Percentiles rank a stretch among this genome's conserved stretches.
phyloP scores from a whole-genome alignment of 2,329 filamentous ascomycete species.

The Blastomyces silverae region DNA sequence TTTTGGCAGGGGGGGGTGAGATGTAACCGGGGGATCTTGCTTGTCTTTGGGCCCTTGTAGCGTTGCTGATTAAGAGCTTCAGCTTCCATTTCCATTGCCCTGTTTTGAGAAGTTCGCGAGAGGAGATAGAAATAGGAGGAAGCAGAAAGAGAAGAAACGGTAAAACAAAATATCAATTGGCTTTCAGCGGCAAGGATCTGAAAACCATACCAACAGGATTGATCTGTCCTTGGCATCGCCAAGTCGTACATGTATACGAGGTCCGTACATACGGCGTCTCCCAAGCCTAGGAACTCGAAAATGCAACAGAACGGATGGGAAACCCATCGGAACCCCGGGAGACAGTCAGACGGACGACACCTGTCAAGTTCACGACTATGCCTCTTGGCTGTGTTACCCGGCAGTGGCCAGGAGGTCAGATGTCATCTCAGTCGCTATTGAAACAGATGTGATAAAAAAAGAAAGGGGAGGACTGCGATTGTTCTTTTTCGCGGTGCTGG shows the following conservation, averaged over 20 bases:
- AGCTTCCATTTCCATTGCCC: background rate
- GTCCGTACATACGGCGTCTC: background rate
- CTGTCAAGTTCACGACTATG: background rate
- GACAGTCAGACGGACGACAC: background rate
- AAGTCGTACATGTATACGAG: background rate
- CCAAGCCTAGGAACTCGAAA: background rate
- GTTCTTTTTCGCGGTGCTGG: background rate
- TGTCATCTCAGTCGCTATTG: background rate
- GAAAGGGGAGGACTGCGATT: background rate
- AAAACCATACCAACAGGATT: background rate
- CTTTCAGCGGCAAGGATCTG: background rate
- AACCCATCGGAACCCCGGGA: background rate
- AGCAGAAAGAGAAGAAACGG: background rate
- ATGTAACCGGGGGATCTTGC: background rate
- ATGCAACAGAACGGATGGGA: background rate
- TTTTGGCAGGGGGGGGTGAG: constrained; percentile 1
- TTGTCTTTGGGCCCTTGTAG: background rate
- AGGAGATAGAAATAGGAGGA: background rate
- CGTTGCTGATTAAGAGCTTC: background rate
- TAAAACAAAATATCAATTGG: background rate
- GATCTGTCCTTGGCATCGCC: background rate
- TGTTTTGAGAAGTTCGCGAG: background rate
- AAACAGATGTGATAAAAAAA: too few relatives aligned
- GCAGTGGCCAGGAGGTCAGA: background rate
- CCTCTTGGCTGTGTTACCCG: background rate